These are phyloP conservation scores for Radiomyces spectabilis DNA, from an alignment of 192 early-diverging fungal species.

Conservation along the genomic window DNA sequence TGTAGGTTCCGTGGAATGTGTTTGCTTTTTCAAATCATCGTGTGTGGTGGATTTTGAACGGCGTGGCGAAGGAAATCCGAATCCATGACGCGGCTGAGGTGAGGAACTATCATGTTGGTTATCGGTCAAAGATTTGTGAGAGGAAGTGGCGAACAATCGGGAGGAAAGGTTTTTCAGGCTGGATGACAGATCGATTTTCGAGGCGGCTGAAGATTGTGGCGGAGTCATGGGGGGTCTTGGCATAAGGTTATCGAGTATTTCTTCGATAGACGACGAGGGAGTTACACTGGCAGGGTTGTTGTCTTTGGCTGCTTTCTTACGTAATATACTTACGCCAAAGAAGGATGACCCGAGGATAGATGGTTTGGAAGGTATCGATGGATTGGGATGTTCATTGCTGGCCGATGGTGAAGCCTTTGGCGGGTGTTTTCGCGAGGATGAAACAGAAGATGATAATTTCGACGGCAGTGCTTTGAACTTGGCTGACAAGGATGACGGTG, in stretches of 20 bases:
- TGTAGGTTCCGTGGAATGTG: not conserved
- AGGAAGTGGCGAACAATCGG: not conserved
- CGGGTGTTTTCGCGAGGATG: no score
- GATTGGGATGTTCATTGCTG: not conserved
- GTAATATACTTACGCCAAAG: not conserved
- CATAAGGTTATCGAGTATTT: not conserved
- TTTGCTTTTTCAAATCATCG: conserved; percentile 1
- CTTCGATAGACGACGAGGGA: not conserved
- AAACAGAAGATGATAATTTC: no score
- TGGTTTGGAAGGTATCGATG: not conserved
- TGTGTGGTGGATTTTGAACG: conserved; percentile 5
- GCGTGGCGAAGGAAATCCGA: conserved; percentile 9
- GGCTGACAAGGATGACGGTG: not conserved
- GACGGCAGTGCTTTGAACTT: no score
- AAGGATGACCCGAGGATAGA: no score
- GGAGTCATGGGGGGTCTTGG: not conserved
- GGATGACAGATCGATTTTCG: no score
- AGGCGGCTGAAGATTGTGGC: not conserved
- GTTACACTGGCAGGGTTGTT: not conserved
- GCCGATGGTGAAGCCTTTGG: not conserved
- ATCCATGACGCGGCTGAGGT: not conserved
- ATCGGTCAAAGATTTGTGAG: not conserved
- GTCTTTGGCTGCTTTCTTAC: not conserved
- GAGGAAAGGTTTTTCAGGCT: not conserved
- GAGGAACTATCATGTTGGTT: not conserved